Base-by-base conservation (phyloP, 164 flowering plant genomes). In the Buxus sempervirens region DNA sequence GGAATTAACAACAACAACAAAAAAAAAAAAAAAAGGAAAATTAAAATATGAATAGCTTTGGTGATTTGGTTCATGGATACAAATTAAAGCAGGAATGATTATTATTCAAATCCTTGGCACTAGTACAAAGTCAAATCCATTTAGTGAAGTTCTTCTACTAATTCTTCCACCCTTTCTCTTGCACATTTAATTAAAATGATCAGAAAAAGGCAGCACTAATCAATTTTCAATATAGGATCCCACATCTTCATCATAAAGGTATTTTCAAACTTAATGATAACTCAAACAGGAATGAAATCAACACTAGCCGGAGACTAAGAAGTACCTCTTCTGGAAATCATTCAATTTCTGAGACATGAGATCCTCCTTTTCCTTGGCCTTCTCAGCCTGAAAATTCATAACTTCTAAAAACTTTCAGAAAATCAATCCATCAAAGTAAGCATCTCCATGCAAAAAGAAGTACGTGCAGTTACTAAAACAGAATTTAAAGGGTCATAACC, bases 351-450 rank as follows among this genome's bases (percentile, higher is more conserved):
- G 72, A 32, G 83, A 76, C 83, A 86, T 70, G 65, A 74, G 36
- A 64, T 92, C 99, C 81, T 83, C 98, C 49, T 81, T 89, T 73
- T 92, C 99, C 80, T 86, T 92, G 20, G 96, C 93, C 70, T 86
- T 89, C 81, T 90, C 98, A 66, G 98, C 98, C 99, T 95, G 83
- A 74, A 24, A 56, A 76, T 7, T 57, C 60, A 75, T n/a, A 62
- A 19, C 3, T 65, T 70, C 36, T 61, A 59, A 72, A 59, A 16
- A 63, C 20, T 60, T 60, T 59, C n/a, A 8, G 32, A 36, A 38
- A 49, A 28, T 21, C 22, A 55, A 22, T 60, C 60, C 48, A 53
- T 45, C 26, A 26, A 61, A 68, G 2, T 27, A n/a, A 53, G 5
- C 9, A n/a, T 24, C 18, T 5, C 18, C 57, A 49, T 23, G 21